phyloP scores from a whole-genome alignment of 2,329 filamentous ascomycete genomes.

The Rugonectria rugulosa region DNA sequence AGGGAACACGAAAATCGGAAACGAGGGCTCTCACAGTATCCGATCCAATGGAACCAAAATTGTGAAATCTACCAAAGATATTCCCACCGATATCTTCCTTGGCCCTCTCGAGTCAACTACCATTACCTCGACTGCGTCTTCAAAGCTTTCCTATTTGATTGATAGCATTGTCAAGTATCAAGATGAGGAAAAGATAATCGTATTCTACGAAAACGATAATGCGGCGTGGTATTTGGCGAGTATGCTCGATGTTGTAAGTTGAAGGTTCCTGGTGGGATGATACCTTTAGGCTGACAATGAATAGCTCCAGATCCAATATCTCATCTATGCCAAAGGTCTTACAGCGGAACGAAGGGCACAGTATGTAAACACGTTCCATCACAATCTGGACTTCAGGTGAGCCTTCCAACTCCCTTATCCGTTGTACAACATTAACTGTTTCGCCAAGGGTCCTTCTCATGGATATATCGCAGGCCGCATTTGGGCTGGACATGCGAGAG shows the following conservation, averaged over 20 bases:
- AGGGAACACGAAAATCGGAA: constrained; percentile 54
- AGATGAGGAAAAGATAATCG: constrained; percentile 80
- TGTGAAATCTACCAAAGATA: constrained; percentile 28
- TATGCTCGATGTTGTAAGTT: constrained; percentile 73
- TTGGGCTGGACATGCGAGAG: constrained; percentile 83
- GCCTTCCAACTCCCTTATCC: not conserved
- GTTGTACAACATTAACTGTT: constrained; percentile 8
- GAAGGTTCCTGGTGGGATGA: not conserved
- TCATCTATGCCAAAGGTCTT: constrained; percentile 74
- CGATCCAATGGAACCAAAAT: constrained; percentile 41
- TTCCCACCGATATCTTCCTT: constrained; percentile 36
- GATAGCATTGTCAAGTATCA: constrained; percentile 75
- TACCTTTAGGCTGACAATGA: constrained; percentile 18
- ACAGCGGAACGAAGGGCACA: constrained; percentile 69
- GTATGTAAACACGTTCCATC: constrained; percentile 82
- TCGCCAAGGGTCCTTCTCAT: constrained; percentile 77
- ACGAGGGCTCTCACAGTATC: constrained; percentile 44
- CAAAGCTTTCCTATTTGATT: constrained; percentile 87
- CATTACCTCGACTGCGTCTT: constrained; percentile 81
- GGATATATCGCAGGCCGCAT: constrained; percentile 89
- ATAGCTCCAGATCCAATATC: constrained; percentile 63
- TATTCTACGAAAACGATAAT: constrained; percentile 93
- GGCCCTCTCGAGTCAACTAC: constrained; percentile 64
- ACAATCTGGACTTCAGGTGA: constrained; percentile 67
- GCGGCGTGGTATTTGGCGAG: constrained; percentile 86